phyloP scores from a whole-genome alignment of 2,329 filamentous ascomycete genomes.

The Monosporascus sp. region DNA sequence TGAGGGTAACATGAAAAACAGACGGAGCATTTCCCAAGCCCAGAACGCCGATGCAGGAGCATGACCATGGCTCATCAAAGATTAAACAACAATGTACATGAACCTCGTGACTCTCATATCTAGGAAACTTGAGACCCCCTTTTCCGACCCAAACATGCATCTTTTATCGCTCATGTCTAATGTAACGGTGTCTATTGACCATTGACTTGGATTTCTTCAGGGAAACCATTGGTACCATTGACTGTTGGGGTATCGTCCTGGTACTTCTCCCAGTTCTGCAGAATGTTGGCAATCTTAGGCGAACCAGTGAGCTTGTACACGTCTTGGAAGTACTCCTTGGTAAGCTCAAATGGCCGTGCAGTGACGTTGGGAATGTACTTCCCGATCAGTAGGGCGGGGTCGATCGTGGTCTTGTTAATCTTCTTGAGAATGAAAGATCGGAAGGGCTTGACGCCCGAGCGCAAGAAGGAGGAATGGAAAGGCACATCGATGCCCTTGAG shows the following conservation, averaged over 20 bases:
- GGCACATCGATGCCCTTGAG: constrained; percentile 96
- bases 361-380: constrained; percentile 99
- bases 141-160: neutral
- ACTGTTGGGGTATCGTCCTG: constrained; percentile 42
- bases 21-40: too few relatives aligned
- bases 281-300: constrained; percentile 67
- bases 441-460: constrained; percentile 98
- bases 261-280: constrained; percentile 84
- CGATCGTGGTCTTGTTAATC: constrained; percentile 98
- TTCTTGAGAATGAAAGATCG: constrained; percentile 98
- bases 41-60: too few relatives aligned
- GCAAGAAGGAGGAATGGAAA: constrained; percentile 98
- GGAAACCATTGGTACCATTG: constrained; percentile 31
- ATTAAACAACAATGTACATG: too few relatives aligned
- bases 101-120: too few relatives aligned
- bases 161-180: neutral
- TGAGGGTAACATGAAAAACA: too few relatives aligned
- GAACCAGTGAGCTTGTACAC: constrained; percentile 91
- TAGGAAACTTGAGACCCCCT: too few relatives aligned
- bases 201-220: constrained; percentile 23
- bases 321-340: constrained; percentile 99
- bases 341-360: constrained; percentile 88
- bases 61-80: too few relatives aligned
- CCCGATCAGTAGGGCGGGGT: constrained; percentile 91
- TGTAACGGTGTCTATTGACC: constrained; percentile 8